These are phyloP conservation scores for Hypoxylon sp. DNA, from an alignment of 2,329 filamentous ascomycete genomes.

Conservation along the genomic window DNA sequence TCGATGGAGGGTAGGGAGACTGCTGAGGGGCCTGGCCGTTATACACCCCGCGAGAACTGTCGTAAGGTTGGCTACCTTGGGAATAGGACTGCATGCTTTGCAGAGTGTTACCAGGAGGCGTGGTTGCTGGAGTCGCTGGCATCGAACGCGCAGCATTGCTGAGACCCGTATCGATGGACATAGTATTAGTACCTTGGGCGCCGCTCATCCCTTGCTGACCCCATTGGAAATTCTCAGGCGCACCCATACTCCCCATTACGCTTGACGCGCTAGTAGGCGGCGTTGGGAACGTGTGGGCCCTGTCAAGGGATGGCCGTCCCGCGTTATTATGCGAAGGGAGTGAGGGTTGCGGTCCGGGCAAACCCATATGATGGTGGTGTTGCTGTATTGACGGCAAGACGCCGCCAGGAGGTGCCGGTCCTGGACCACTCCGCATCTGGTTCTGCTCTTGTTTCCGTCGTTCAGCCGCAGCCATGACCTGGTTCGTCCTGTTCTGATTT, in stretches of 20 bases:
- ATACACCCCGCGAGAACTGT: constrained; percentile 83
- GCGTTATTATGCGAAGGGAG: constrained; percentile 77
- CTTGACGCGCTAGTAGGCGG: constrained; percentile 94
- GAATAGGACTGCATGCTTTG: constrained; percentile 86
- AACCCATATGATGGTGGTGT: constrained; percentile 69
- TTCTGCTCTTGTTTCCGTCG: constrained; percentile 78
- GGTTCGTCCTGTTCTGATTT: constrained; percentile 84
- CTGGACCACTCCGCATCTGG: constrained; percentile 71
- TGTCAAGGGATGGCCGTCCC: constrained; percentile 81
- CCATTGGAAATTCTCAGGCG: constrained; percentile 86
- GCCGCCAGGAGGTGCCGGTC: constrained; percentile 62
- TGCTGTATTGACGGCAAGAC: constrained; percentile 76
- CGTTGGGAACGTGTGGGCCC: constrained; percentile 92
- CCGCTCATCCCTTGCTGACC: constrained; percentile 71
- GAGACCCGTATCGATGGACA: constrained; percentile 84
- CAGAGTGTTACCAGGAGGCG: constrained; percentile 82
- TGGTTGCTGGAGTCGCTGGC: constrained; percentile 90
- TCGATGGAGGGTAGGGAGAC: constrained; percentile 76
- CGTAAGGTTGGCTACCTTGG: constrained; percentile 76
- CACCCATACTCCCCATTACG: constrained; percentile 79
- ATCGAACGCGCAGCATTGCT: constrained; percentile 82
- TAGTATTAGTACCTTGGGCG: constrained; percentile 73
- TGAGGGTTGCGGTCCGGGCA: constrained; percentile 68
- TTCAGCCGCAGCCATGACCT: constrained; percentile 88
- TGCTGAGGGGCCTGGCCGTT: constrained; percentile 77